Evolutionary conservation across 768 basidiomycete species (phyloP).

Genomic region (Cystoderma amianthinum): DNA sequence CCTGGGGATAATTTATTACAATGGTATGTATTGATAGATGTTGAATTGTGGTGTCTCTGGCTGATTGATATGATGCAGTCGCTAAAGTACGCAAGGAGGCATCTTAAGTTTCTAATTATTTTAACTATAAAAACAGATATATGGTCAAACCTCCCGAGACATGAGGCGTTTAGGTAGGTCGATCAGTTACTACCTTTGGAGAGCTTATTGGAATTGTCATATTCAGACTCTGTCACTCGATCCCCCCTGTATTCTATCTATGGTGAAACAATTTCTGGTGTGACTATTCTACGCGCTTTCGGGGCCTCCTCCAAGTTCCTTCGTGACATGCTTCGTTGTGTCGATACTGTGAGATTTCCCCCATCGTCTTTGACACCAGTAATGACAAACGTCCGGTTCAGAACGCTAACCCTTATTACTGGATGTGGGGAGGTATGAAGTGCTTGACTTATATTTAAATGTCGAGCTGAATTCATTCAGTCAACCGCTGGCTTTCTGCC

Average conservation of each 20-base stretch:
- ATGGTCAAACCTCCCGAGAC: slow-evolving; percentile 83
- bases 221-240: slow-evolving; percentile 26
- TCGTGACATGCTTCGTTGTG: slow-evolving; percentile 75
- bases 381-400: slow-evolving; percentile 8
- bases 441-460: not conserved
- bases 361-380: not conserved
- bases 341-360: slow-evolving; percentile 60
- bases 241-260: slow-evolving; percentile 37
- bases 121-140: slow-evolving; percentile 23
- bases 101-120: not conserved
- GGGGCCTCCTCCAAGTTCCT: slow-evolving; percentile 85
- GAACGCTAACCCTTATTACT: slow-evolving; percentile 72
- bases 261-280: slow-evolving; percentile 36
- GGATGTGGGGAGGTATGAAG: slow-evolving; percentile 79
- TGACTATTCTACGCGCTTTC: slow-evolving; percentile 65
- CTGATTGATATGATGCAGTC: slow-evolving; percentile 1
- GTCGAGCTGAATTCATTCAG: slow-evolving; percentile 24
- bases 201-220: not conserved
- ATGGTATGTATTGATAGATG: slow-evolving; percentile 34
- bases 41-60: not conserved
- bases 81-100: slow-evolving; percentile 1
- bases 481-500: slow-evolving; percentile 86
- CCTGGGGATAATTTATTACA: slow-evolving; percentile 63
- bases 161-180: slow-evolving; percentile 29
- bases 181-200: not conserved